Evolutionary conservation across 2,329 filamentous ascomycete genomes (phyloP).

Genomic region (Teratosphaeria nubilosa): DNA sequence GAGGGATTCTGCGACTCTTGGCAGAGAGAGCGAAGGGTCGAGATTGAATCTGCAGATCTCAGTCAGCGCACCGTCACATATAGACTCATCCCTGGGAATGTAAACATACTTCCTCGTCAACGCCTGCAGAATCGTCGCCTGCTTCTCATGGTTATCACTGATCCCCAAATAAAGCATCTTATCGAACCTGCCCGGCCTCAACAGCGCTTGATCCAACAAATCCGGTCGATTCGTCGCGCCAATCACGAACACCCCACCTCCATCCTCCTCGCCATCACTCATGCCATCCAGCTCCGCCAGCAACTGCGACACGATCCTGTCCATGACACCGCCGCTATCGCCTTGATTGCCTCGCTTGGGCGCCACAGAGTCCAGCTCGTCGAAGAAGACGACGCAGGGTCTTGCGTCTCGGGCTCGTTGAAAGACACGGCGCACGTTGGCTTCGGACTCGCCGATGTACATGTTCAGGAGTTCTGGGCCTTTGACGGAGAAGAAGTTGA

Average conservation of each 20-base stretch:
- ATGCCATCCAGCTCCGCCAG: slow-evolving; percentile 94
- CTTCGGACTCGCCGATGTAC: slow-evolving; percentile 92
- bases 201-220: slow-evolving; percentile 76
- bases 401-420: slow-evolving; percentile 75
- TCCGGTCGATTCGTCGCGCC: slow-evolving; percentile 93
- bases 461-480: slow-evolving; percentile 87
- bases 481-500: slow-evolving; percentile 93
- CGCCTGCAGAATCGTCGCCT: slow-evolving; percentile 86
- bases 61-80: slow-evolving; percentile 1
- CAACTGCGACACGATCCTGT: slow-evolving; percentile 89
- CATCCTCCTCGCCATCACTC: slow-evolving; percentile 77
- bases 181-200: slow-evolving; percentile 86
- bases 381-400: slow-evolving; percentile 87
- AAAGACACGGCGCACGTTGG: slow-evolving; percentile 82
- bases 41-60: slow-evolving; percentile 61
- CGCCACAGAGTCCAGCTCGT: slow-evolving; percentile 85
- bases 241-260: slow-evolving; percentile 87
- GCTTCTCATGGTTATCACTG: slow-evolving; percentile 93
- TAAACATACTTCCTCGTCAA: slow-evolving; percentile 76
- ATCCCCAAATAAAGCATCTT: slow-evolving; percentile 98
- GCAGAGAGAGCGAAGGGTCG: slow-evolving; percentile 65
- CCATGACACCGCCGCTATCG: slow-evolving; percentile 96
- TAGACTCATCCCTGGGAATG: not conserved
- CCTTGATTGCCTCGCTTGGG: slow-evolving; percentile 96
- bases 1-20: slow-evolving; percentile 61